Conservation (phyloP, 306 rosid species). For the Cyclanthera cordifolia region DNA sequence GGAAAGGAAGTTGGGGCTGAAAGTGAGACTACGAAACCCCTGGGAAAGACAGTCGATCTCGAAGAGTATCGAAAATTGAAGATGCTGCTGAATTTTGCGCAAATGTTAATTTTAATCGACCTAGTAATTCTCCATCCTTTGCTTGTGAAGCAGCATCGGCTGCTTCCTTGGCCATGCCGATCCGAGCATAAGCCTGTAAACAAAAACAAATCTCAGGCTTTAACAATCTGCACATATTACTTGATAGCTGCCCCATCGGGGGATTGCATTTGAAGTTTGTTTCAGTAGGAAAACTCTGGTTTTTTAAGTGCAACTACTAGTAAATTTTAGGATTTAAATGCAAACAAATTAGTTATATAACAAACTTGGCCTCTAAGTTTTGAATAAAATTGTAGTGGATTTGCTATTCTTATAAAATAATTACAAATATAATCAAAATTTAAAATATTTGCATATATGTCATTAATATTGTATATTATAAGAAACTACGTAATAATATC, state of each 20-base stretch:
- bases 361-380: too few relatives aligned
- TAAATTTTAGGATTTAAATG: not conserved
- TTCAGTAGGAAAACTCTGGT: not conserved
- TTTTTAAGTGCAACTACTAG: not conserved
- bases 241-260: not conserved
- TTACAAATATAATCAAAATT: too few relatives aligned
- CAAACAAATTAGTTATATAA: not conserved
- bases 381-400: too few relatives aligned
- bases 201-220: not conserved
- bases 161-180: conserved; percentile 97
- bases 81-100: conserved; percentile 78
- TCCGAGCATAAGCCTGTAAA: conserved; percentile 82
- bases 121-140: conserved; percentile 88
- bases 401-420: too few relatives aligned
- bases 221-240: not conserved
- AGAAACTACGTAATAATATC: too few relatives aligned
- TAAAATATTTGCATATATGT: too few relatives aligned
- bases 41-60: conserved; percentile 66
- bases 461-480: too few relatives aligned
- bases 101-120: conserved; percentile 67
- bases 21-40: conserved; percentile 43
- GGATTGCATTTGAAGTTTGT: not conserved
- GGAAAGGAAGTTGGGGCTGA: not conserved
- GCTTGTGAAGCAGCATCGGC: conserved; percentile 96
- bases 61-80: conserved; percentile 73